A percentile compares a stretch with the other conserved stretches of the same genome.
Conservation (phyloP, 2,329 filamentous ascomycete genomes). For the Stemphylium lycopersici region DNA sequence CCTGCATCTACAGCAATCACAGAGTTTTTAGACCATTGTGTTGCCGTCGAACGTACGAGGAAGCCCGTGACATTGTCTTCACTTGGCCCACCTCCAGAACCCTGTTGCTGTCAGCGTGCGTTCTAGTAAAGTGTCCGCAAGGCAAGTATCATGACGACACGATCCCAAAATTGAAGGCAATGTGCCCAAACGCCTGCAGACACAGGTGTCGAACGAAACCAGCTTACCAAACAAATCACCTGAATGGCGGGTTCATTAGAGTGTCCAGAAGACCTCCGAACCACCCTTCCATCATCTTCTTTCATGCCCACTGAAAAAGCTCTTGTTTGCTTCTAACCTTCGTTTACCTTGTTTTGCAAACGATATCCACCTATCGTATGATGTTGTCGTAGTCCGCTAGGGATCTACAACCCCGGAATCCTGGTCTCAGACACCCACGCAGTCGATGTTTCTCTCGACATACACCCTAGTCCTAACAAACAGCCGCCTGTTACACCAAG, state of each 20-base stretch:
- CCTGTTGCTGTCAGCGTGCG: slow-evolving; percentile 59
- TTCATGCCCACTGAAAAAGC: slow-evolving; percentile 47
- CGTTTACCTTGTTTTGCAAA: background rate
- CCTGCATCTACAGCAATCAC: slow-evolving; percentile 93
- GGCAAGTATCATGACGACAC: background rate
- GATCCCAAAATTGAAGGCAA: background rate
- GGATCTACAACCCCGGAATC: background rate
- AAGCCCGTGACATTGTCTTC: slow-evolving; percentile 92
- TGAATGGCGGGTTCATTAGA: slow-evolving; percentile 52
- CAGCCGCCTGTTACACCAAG: background rate
- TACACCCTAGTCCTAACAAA: background rate
- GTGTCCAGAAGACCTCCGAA: slow-evolving; percentile 45
- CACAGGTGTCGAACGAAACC: background rate
- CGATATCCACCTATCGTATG: background rate
- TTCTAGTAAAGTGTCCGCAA: background rate
- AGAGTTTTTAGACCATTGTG: slow-evolving; percentile 81
- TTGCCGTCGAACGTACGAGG: slow-evolving; percentile 79
- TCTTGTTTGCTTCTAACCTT: background rate
- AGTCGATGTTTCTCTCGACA: background rate
- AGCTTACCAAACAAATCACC: slow-evolving; percentile 56
- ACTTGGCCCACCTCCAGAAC: slow-evolving; percentile 84
- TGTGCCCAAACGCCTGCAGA: background rate
- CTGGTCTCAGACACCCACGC: slow-evolving; percentile 2
- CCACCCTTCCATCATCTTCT: slow-evolving; percentile 47
- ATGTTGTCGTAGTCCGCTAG: background rate